phyloP scores from a whole-genome alignment of 2,329 filamentous ascomycete species.

The Aspergillus chevalieri region DNA sequence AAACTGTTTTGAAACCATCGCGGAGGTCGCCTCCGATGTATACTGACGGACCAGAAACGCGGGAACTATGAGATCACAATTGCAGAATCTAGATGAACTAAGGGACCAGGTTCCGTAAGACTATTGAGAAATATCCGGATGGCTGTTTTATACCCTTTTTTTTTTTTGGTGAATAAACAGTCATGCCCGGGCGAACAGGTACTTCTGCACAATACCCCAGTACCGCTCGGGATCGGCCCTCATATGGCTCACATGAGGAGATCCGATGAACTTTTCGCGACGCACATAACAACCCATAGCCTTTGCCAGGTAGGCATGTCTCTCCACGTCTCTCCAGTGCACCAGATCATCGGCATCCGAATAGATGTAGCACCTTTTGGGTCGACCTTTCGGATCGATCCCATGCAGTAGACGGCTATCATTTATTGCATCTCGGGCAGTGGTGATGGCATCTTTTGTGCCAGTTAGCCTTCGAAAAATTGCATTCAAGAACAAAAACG shows the following conservation, averaged over 20 bases:
- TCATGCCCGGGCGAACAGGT: constrained; percentile 9
- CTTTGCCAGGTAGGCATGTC: constrained; percentile 29
- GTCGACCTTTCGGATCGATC: constrained; percentile 4
- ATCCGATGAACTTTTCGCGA: constrained; percentile 31
- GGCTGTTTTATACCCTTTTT: too few relatives aligned
- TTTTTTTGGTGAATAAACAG: background rate
- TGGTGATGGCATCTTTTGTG: constrained; percentile 19
- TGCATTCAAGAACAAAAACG: constrained; percentile 16
- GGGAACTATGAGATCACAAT: background rate
- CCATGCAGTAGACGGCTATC: constrained; percentile 19
- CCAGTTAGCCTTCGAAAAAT: constrained; percentile 13
- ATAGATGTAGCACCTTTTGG: constrained; percentile 34
- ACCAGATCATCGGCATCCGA: constrained; percentile 35
- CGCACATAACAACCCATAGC: constrained; percentile 26
- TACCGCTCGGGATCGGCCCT: constrained; percentile 32
- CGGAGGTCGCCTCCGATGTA: background rate
- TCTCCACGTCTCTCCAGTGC: constrained; percentile 30
- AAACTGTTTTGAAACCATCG: background rate
- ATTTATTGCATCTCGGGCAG: constrained; percentile 26
- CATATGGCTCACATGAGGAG: constrained; percentile 38
- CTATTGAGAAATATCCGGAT: too few relatives aligned
- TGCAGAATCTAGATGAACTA: background rate
- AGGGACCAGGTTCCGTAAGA: background rate
- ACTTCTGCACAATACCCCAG: constrained; percentile 30
- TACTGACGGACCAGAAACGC: background rate